A percentile compares a stretch with the other conserved stretches of the same genome.
These are phyloP conservation scores for Chrysanthemum seticuspe DNA, from an alignment of 129 eudicot genomes.

Conservation along the genomic window DNA sequence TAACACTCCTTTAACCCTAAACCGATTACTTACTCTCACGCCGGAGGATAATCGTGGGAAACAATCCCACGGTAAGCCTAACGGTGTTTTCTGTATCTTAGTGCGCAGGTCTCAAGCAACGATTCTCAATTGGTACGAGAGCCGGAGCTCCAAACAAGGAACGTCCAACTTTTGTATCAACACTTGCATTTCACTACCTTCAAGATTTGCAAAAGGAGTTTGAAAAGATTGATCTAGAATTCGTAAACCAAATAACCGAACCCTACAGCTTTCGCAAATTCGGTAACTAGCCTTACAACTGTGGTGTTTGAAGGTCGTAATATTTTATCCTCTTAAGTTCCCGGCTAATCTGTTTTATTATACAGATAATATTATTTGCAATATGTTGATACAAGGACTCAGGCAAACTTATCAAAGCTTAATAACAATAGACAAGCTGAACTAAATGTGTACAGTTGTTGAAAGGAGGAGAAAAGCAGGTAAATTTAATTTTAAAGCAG, in stretches of 20 bases:
- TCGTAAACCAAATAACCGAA: background rate
- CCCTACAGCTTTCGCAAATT: too few species aligned
- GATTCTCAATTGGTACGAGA: too few species aligned
- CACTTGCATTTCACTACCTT: slow-evolving; percentile 42
- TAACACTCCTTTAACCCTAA: too few species aligned
- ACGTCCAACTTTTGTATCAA: too few species aligned
- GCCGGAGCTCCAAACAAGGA: too few species aligned
- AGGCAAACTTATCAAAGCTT: slow-evolving; percentile 53
- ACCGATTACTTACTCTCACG: too few species aligned
- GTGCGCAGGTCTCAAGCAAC: too few species aligned
- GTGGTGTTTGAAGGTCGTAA: too few species aligned
- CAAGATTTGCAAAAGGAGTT: slow-evolving; percentile 55
- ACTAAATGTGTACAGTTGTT: slow-evolving; percentile 35
- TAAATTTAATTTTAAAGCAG: slow-evolving; percentile 10
- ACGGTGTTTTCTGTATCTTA: too few species aligned
- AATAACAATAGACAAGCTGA: slow-evolving; percentile 28
- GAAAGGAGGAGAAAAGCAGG: slow-evolving; percentile 57
- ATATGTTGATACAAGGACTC: slow-evolving; percentile 62
- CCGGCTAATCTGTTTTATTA: background rate
- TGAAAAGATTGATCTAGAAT: slow-evolving; percentile 34
- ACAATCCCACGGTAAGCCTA: too few species aligned
- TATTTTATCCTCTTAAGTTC: background rate
- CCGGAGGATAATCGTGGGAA: too few species aligned
- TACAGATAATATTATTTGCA: slow-evolving; percentile 48
- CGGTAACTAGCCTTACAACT: too few species aligned